Evolutionary conservation across 139 green algal genomes (phyloP).

Genomic region (Nannochloris sp.): DNA sequence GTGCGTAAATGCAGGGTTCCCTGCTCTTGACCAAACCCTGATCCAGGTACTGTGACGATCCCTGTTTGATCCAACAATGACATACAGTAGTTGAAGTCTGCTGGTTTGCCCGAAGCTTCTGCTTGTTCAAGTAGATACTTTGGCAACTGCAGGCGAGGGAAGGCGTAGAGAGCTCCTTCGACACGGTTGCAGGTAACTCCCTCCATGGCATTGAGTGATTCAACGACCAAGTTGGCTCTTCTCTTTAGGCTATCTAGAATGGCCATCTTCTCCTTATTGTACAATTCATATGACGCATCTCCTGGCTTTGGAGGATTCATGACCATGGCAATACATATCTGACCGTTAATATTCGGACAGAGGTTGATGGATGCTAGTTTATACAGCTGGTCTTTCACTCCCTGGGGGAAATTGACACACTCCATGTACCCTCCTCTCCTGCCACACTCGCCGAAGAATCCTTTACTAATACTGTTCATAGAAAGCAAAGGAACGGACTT

Average conservation of each 20-base stretch:
- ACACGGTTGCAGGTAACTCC: conserved; percentile 74
- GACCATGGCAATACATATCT: conserved; percentile 62
- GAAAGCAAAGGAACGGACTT: conserved; percentile 59
- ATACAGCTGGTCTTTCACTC: conserved; percentile 67
- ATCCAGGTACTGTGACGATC: conserved; percentile 85
- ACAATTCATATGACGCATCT: conserved; percentile 69
- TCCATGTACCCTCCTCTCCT: conserved; percentile 76
- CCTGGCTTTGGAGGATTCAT: conserved; percentile 82
- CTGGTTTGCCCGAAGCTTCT: conserved; percentile 53
- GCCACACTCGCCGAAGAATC: conserved; percentile 81
- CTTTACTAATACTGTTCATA: conserved; percentile 87
- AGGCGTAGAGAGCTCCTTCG: conserved; percentile 48
- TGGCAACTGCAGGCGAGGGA: conserved; percentile 55
- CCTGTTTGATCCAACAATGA: conserved; percentile 73
- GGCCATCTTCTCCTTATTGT: conserved; percentile 40
- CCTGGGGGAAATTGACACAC: conserved; percentile 60
- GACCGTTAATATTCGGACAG: conserved; percentile 79
- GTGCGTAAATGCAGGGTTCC: conserved; percentile 42
- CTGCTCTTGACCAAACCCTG: conserved; percentile 65
- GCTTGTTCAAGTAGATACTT: conserved; percentile 23
- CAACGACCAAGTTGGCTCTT: conserved; percentile 62
- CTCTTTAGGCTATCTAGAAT: conserved; percentile 61
- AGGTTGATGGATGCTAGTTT: conserved; percentile 90
- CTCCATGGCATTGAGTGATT: conserved; percentile 72
- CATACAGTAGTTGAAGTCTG: conserved; percentile 88